Evolutionary conservation across 495 filamentous ascomycete species (phyloP).

Genomic region (Lasiosphaeria hispida): DNA sequence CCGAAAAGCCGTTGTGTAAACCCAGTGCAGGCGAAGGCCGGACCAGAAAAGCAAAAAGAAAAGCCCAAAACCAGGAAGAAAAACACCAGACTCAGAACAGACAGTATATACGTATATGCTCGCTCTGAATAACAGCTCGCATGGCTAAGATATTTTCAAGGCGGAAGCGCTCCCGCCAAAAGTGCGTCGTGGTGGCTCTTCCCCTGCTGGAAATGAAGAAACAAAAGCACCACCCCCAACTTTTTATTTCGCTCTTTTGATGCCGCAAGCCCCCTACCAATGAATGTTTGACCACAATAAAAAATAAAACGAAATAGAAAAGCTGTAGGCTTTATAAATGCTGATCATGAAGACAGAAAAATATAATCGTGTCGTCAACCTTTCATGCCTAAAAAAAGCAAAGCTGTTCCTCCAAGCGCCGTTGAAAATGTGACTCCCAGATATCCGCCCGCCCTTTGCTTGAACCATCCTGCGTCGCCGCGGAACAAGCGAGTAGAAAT

Average conservation of each 20-base stretch:
- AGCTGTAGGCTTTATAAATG: conserved; percentile 1
- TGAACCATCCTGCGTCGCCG: conserved; percentile 9
- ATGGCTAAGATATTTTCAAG: background rate
- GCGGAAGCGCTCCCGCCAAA: background rate
- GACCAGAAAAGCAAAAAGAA: no score
- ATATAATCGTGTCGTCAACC: background rate
- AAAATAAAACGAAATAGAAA: background rate
- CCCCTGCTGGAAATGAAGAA: background rate
- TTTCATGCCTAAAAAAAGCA: background rate
- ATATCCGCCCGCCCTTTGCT: conserved; percentile 3
- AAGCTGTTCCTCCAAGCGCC: conserved; percentile 8
- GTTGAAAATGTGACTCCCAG: conserved; percentile 14
- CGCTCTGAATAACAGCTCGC: background rate
- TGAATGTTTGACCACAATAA: conserved; percentile 6
- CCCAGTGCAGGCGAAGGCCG: no score
- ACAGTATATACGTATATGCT: conserved; percentile 1
- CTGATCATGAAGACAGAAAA: background rate
- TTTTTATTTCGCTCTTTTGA: conserved; percentile 18
- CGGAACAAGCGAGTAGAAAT: conserved; percentile 1
- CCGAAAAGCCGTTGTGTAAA: no score
- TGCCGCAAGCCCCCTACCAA: conserved; percentile 13
- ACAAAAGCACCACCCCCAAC: conserved; percentile 9
- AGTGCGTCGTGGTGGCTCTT: background rate
- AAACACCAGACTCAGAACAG: background rate
- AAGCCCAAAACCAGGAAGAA: no score